Evolutionary conservation across 1,284 basidiomycete genomes (phyloP).

Genomic region (Hymenochaete sp.): DNA sequence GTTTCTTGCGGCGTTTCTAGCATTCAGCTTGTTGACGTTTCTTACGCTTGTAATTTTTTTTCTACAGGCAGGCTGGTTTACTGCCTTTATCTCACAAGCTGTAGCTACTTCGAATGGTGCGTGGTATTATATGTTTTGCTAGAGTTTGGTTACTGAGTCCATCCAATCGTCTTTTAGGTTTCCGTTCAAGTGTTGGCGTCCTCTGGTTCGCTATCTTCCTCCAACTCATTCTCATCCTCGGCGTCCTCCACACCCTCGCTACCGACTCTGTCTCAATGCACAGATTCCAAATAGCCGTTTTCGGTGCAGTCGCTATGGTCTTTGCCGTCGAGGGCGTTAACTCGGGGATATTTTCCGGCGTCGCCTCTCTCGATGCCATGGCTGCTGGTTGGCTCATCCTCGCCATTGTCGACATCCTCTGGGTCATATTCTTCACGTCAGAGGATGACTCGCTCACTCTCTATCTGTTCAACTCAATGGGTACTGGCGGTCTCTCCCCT

Average conservation of each 20-base stretch:
- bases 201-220: constrained; percentile 94
- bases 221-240: constrained; percentile 73
- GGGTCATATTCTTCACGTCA: constrained; percentile 93
- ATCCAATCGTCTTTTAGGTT: constrained; percentile 27
- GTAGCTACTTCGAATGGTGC: constrained; percentile 59
- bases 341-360: constrained; percentile 46
- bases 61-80: constrained; percentile 77
- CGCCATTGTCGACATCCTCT: constrained; percentile 84
- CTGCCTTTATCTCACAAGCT: constrained; percentile 81
- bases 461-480: constrained; percentile 77
- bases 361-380: constrained; percentile 65
- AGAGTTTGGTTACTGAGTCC: neutral
- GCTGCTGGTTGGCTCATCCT: constrained; percentile 93
- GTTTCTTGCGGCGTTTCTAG: constrained; percentile 24
- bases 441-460: constrained; percentile 86
- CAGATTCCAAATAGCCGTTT: constrained; percentile 81
- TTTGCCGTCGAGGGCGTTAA: constrained; percentile 80
- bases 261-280: constrained; percentile 79
- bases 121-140: constrained; percentile 22
- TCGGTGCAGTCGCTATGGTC: constrained; percentile 80
- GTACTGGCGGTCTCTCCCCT: constrained; percentile 78
- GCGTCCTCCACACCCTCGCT: constrained; percentile 74
- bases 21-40: constrained; percentile 1
- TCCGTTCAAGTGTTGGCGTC: constrained; percentile 48
- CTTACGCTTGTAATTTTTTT: constrained; percentile 4